Evolutionary conservation across 1,139 yeast species (phyloP).

Genomic region (Sugiyamaella grinbergsii): DNA sequence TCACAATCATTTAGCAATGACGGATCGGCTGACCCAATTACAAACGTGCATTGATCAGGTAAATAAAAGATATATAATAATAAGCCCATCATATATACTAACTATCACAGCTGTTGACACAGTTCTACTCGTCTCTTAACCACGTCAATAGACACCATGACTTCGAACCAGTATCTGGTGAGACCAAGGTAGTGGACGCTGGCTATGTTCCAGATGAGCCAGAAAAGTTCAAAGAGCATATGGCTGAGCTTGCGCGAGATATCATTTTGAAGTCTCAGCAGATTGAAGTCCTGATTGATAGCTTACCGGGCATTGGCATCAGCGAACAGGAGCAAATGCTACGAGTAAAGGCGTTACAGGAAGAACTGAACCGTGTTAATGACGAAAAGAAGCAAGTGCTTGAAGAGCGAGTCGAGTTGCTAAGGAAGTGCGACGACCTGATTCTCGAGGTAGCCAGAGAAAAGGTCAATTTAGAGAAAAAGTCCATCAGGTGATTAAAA

Average conservation of each 20-base stretch:
- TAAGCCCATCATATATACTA: conserved; percentile 27
- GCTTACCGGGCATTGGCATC: conserved; percentile 91
- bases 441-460: conserved; percentile 65
- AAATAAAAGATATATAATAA: conserved; percentile 32
- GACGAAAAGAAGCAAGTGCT: conserved; percentile 59
- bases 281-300: conserved; percentile 79
- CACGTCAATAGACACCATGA: conserved; percentile 77
- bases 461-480: conserved; percentile 41
- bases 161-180: conserved; percentile 53
- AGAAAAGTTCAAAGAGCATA: conserved; percentile 45
- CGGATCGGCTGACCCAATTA: conserved; percentile 89
- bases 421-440: conserved; percentile 67
- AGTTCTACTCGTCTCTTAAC: conserved; percentile 86
- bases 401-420: conserved; percentile 63
- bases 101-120: conserved; percentile 64
- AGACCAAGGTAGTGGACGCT: conserved; percentile 57
- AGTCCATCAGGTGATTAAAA: not conserved
- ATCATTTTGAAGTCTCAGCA: conserved; percentile 84
- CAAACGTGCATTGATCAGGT: conserved; percentile 85
- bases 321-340: conserved; percentile 72
- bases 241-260: conserved; percentile 67
- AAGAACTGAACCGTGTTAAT: conserved; percentile 65
- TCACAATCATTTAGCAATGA: conserved; percentile 18
- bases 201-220: conserved; percentile 45
- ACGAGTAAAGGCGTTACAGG: conserved; percentile 63